Evolutionary conservation across 2,329 filamentous ascomycete species (phyloP).

Genomic region (Ceratocystis smalleyi): DNA sequence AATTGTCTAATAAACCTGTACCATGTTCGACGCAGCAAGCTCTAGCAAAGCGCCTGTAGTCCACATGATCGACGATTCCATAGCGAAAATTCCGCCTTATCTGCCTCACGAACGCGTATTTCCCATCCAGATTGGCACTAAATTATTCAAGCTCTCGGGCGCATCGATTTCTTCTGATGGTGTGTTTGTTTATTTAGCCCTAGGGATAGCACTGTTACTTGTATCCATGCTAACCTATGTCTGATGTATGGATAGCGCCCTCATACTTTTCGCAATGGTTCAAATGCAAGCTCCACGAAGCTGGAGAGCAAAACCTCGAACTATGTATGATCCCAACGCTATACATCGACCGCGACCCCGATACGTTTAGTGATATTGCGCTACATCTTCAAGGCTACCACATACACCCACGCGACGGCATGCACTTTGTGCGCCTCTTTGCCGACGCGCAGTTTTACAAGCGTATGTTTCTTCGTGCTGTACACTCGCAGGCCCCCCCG

Average conservation of each 20-base stretch:
- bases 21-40: not conserved
- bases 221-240: not conserved
- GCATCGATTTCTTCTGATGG: conserved; percentile 60
- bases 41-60: not conserved
- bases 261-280: conserved; percentile 97
- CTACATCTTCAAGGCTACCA: conserved; percentile 88
- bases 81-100: conserved; percentile 38
- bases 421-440: conserved; percentile 82
- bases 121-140: conserved; percentile 56
- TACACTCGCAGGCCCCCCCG: not conserved
- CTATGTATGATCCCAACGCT: conserved; percentile 50
- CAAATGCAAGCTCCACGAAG: conserved; percentile 57
- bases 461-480: conserved; percentile 31
- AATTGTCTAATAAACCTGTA: not conserved
- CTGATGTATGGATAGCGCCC: conserved; percentile 43
- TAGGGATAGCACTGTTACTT: conserved; percentile 6
- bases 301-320: conserved; percentile 38
- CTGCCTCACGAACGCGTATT: conserved; percentile 59
- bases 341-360: conserved; percentile 87
- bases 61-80: conserved; percentile 8
- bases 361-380: conserved; percentile 77
- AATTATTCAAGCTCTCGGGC: conserved; percentile 57
- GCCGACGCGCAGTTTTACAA: conserved; percentile 93
- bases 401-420: conserved; percentile 62
- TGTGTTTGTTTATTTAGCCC: conserved; percentile 21